Evolutionary conservation across 1,284 basidiomycete genomes (phyloP), one percentile per base, ranked within the genome.

Genomic region (Tranzscheliella williamsii): DNA sequence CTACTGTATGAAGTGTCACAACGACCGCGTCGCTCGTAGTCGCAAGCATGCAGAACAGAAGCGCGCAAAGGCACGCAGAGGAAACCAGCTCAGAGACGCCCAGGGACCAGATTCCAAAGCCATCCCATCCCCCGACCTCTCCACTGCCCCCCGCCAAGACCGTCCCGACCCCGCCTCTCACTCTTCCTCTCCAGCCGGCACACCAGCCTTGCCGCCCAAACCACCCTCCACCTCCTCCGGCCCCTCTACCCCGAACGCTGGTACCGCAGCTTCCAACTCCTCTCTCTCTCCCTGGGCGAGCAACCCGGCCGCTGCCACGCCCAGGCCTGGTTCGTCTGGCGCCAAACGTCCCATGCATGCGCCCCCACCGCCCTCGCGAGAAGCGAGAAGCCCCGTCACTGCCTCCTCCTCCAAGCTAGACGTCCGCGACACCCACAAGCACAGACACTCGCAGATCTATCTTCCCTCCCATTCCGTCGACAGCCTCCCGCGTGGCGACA

Each of bases 1-100:
- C 61, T 98, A 98, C 79, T 98, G 94, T 78, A 96, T 97, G 93
- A 72, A 86, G 42, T 98, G 94, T 73, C 95, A 98, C 78, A 95
- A 93, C 79, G 90, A 96, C 56, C 87, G 95, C 46, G 94, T 97
- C 74, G 91, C 91, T 23, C 85, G 90, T 63, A 91, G 91, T 66
- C 81, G 91, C 61, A 85, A 89, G 57, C 91, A 96, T 77, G 88
- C 90, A 2, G 91, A 96, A 80, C 83, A 81, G 22, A 84, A 84
- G 21, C 47, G 58, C 6, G 56, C 55, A 24, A 60, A 46, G 21
- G 50, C 56, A 2, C 50, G 45, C 12, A 57, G 52, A 17, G 56
- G 56, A 21, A 60, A 65, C 34, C 51, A 65, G 43, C 50, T 58
- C 20, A 40, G 46, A 23, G 38, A 56, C 21, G 58, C 58, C 18